Conservation (phyloP, 306 rosid species). For the Prosopis cineraria region DNA sequence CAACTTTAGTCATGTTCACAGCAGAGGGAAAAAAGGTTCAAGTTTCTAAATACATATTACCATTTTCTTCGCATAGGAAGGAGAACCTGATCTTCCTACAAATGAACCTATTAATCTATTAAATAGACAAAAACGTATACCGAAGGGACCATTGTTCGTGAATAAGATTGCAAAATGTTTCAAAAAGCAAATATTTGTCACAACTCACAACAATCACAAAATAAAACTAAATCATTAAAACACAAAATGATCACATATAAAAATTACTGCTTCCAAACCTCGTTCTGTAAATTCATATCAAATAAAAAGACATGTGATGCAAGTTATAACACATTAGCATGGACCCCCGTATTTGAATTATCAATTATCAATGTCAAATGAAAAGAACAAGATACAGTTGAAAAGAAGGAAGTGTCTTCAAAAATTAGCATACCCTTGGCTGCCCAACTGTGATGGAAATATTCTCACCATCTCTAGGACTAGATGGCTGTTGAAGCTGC, state of each 20-base stretch:
- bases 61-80: neutral
- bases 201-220: neutral
- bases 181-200: slow-evolving; percentile 1
- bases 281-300: slow-evolving; percentile 27
- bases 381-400: slow-evolving; percentile 23
- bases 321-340: neutral
- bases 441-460: slow-evolving; percentile 72
- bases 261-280: neutral
- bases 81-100: neutral
- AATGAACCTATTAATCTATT: neutral
- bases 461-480: slow-evolving; percentile 97
- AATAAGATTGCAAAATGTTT: slow-evolving; percentile 14
- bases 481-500: slow-evolving; percentile 68
- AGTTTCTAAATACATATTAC: neutral
- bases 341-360: slow-evolving; percentile 13
- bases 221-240: slow-evolving; percentile 11
- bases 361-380: neutral
- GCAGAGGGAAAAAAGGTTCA: slow-evolving; percentile 11
- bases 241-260: neutral
- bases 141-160: slow-evolving; percentile 20
- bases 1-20: neutral
- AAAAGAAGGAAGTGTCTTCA: slow-evolving; percentile 34
- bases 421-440: slow-evolving; percentile 66
- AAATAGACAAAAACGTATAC: neutral
- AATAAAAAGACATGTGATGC: neutral